phyloP scores from a whole-genome alignment of 2,329 filamentous ascomycete species.

The Fusarium compactum region DNA sequence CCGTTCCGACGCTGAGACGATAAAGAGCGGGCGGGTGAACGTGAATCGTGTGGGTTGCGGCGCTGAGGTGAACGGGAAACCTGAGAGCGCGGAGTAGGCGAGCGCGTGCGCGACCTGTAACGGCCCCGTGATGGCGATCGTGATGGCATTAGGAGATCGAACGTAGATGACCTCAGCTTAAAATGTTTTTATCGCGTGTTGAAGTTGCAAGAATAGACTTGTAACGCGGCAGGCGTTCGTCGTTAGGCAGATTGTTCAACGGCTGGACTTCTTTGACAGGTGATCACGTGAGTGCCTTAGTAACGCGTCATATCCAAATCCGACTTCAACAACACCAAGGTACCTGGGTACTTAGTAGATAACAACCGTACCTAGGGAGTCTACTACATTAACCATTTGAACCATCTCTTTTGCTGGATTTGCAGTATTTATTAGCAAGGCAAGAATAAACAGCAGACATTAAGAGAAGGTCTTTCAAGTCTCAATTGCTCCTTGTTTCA shows the following conservation, averaged over 20 bases:
- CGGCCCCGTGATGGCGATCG: slow-evolving; percentile 52
- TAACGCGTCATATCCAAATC: slow-evolving; percentile 12
- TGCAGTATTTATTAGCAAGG: background rate
- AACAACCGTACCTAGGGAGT: too few relatives aligned
- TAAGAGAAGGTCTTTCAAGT: background rate
- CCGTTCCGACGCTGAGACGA: slow-evolving; percentile 52
- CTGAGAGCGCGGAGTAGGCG: slow-evolving; percentile 51
- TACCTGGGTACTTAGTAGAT: too few relatives aligned
- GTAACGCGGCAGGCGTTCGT: slow-evolving; percentile 18
- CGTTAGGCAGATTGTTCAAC: slow-evolving; percentile 7
- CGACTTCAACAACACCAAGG: background rate
- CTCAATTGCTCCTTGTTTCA: background rate
- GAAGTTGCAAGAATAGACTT: slow-evolving; percentile 12
- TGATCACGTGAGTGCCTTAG: slow-evolving; percentile 29
- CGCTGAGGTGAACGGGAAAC: slow-evolving; percentile 50
- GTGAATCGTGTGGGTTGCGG: slow-evolving; percentile 51
- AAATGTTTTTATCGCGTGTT: slow-evolving; percentile 20
- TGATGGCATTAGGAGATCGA: slow-evolving; percentile 45
- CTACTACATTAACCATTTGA: background rate
- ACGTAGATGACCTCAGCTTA: background rate
- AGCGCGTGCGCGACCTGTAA: slow-evolving; percentile 52
- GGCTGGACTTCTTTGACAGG: slow-evolving; percentile 30
- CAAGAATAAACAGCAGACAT: background rate
- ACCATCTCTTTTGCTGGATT: background rate
- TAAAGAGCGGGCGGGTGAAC: slow-evolving; percentile 51